Percentiles rank a stretch among this genome's conserved stretches.
Evolutionary conservation across 495 filamentous ascomycete species (phyloP).

Genomic region (Hypomontagnella submonticulosa): DNA sequence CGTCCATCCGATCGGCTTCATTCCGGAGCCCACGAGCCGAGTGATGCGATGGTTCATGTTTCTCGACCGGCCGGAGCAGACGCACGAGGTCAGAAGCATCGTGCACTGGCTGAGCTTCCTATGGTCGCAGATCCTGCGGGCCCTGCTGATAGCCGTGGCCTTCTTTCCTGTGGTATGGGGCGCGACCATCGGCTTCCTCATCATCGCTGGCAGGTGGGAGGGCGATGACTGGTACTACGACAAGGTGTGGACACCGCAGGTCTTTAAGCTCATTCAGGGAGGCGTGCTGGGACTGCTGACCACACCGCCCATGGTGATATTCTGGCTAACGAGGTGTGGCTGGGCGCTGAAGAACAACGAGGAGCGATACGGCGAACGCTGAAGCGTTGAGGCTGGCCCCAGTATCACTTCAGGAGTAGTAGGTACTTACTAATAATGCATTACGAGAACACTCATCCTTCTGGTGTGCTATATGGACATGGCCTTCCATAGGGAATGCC

Average conservation of each 20-base stretch:
- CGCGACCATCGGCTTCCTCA: conserved; percentile 55
- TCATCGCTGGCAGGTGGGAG: conserved; percentile 42
- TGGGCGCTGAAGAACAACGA: conserved; percentile 52
- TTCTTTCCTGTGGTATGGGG: conserved; percentile 51
- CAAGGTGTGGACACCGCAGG: conserved; percentile 53
- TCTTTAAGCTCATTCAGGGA: conserved; percentile 58
- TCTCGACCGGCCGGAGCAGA: conserved; percentile 46
- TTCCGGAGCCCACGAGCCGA: conserved; percentile 40
- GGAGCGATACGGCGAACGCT: conserved; percentile 41
- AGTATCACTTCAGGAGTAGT: conserved; percentile 23
- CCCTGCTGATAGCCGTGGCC: conserved; percentile 47
- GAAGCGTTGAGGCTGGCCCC: background rate
- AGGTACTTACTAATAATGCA: conserved; percentile 33
- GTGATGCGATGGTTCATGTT: conserved; percentile 55
- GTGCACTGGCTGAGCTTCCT: conserved; percentile 46
- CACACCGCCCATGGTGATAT: conserved; percentile 54
- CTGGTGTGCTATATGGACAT: background rate
- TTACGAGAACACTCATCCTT: background rate
- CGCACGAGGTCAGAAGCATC: conserved; percentile 37
- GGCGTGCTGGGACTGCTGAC: conserved; percentile 51
- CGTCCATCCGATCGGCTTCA: conserved; percentile 55
- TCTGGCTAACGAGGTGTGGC: conserved; percentile 56
- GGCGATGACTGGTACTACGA: conserved; percentile 55
- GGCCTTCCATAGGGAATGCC: background rate
- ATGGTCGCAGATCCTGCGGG: conserved; percentile 39